Percentiles rank a stretch among this genome's conserved stretches.
Conservation (phyloP, 371 early-diverging fungal species). For the Massospora cicadina region DNA sequence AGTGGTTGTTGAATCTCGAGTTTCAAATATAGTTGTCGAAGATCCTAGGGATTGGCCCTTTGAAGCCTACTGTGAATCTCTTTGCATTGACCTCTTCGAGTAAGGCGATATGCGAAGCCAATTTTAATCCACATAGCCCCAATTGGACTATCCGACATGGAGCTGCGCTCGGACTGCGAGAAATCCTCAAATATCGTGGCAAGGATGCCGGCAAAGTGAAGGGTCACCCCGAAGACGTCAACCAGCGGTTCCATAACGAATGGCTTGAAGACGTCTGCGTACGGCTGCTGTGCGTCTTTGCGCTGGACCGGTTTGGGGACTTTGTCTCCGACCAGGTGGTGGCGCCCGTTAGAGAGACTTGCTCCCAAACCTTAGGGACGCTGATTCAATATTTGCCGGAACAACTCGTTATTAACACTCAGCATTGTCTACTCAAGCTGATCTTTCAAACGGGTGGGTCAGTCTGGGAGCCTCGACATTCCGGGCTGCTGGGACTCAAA, state of each 20-base stretch:
- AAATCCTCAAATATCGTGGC: constrained; percentile 73
- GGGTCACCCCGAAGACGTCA: constrained; percentile 30
- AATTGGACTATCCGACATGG: constrained; percentile 94
- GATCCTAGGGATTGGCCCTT: constrained; percentile 69
- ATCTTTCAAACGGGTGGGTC: constrained; percentile 33
- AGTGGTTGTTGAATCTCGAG: constrained; percentile 4
- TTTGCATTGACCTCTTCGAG: constrained; percentile 80
- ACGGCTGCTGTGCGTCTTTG: constrained; percentile 78
- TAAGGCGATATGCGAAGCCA: constrained; percentile 3
- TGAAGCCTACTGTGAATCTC: constrained; percentile 69
- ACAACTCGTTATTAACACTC: constrained; percentile 29
- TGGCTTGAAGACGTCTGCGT: constrained; percentile 79
- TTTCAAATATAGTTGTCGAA: background rate
- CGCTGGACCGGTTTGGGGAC: constrained; percentile 90
- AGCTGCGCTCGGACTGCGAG: constrained; percentile 84
- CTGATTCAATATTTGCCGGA: constrained; percentile 49
- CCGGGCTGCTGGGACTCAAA: constrained; percentile 87
- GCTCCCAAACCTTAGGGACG: constrained; percentile 82
- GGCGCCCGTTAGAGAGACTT: constrained; percentile 90
- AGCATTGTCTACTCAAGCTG: constrained; percentile 30
- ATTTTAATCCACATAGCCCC: constrained; percentile 20
- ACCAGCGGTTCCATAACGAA: constrained; percentile 44
- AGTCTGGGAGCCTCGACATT: constrained; percentile 86
- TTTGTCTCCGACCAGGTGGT: constrained; percentile 91
- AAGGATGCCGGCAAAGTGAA: constrained; percentile 44